Conservation (phyloP, 2,329 filamentous ascomycete species). For the Helotiales sp. region DNA sequence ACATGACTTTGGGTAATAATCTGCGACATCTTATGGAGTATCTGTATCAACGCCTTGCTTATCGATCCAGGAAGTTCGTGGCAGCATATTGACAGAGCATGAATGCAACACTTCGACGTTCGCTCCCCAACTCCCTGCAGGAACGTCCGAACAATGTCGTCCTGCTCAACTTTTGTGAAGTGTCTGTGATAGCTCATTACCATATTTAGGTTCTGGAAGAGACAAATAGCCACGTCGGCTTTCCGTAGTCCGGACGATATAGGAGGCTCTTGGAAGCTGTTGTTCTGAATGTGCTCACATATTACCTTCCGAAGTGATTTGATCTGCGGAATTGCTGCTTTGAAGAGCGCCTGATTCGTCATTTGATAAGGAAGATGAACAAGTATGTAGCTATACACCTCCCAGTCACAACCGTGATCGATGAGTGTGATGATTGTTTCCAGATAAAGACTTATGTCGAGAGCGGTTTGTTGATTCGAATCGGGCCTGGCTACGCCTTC, state of each 20-base stretch:
- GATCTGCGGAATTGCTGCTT: slow-evolving; percentile 70
- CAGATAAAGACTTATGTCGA: slow-evolving; percentile 58
- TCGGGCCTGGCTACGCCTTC: background rate
- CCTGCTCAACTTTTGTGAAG: slow-evolving; percentile 81
- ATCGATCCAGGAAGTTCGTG: slow-evolving; percentile 89
- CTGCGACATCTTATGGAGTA: slow-evolving; percentile 90
- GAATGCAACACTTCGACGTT: slow-evolving; percentile 89
- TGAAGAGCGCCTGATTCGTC: slow-evolving; percentile 85
- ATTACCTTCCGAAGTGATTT: slow-evolving; percentile 72
- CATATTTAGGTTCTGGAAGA: slow-evolving; percentile 85
- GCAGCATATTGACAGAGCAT: slow-evolving; percentile 91
- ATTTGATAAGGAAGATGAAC: slow-evolving; percentile 85
- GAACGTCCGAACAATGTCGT: slow-evolving; percentile 86
- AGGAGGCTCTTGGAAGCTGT: slow-evolving; percentile 80
- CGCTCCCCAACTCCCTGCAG: slow-evolving; percentile 84
- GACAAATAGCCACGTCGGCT: slow-evolving; percentile 83
- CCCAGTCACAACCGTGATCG: slow-evolving; percentile 78
- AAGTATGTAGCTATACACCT: slow-evolving; percentile 87
- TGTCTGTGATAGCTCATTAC: slow-evolving; percentile 87
- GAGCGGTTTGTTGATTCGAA: slow-evolving; percentile 7
- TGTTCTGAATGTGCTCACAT: slow-evolving; percentile 79
- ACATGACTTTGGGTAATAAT: slow-evolving; percentile 93
- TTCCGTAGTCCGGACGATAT: slow-evolving; percentile 76
- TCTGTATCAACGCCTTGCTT: slow-evolving; percentile 79
- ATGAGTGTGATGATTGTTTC: slow-evolving; percentile 74